Evolutionary conservation across 2,329 filamentous ascomycete species (phyloP), one percentile per base, ranked within the genome.

Genomic region (Thermothelomyces thermophilus): DNA sequence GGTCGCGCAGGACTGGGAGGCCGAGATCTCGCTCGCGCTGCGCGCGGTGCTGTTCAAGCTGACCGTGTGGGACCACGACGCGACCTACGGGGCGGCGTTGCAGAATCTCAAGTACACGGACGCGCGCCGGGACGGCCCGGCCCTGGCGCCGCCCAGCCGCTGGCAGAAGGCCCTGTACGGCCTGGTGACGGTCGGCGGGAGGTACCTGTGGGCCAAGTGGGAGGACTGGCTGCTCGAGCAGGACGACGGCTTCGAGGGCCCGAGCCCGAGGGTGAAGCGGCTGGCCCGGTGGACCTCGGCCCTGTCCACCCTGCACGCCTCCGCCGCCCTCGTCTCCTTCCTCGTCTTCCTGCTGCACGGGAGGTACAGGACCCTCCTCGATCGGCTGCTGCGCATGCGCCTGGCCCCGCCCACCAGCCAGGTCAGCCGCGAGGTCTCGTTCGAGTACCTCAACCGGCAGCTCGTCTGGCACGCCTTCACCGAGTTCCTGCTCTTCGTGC

Each of bases 381-480:
- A 98, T 66, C 82, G 93, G 48, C 65, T 93, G 10, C 73, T 98
- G 48, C 79, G 87, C 51, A 84, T 98, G 67, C 84, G 91, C 48
- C 79, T 98, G 39, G 86, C 89, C 3, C 86, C 93, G 7, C 86
- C 87, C 5, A 90, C 86, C 3, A 89, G 81, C 62, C 87, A 95
- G 64, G 86, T 94, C 56, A 88, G 82, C 64, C 80, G 91, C 28
- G 90, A 97, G 68, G 90, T 98, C 22, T 95, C 88, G 1, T 97
- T 98, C 64, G 93, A 98, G 69, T 97, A 96, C 63, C 80, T 97
- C 43, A 98, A 98, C 66, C 84, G 93, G 41, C 93, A 98, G 70
- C 81, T 98, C 10, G 93, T 98, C 33, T 98, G 93, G 93, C 93
- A 98, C 69, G 93, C 93, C n/a, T 95, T 98, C 62, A 98, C 93